These are phyloP conservation scores for Hygrocybe punicea DNA, from an alignment of 768 basidiomycete species.

Conservation along the genomic window DNA sequence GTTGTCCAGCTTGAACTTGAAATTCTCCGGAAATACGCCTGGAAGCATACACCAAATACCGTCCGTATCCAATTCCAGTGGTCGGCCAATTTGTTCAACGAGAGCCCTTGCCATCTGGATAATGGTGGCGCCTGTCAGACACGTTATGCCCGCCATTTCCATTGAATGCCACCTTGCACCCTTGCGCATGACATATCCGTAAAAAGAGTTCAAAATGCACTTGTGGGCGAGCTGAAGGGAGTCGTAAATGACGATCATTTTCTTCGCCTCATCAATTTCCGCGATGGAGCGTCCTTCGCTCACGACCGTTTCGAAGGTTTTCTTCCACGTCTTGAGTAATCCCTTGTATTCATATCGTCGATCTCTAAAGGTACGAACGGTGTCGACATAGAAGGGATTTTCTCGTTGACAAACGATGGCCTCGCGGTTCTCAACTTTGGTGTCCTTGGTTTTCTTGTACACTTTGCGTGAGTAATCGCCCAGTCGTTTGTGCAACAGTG, in stretches of 20 bases:
- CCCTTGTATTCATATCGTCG: slow-evolving; percentile 99
- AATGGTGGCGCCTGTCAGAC: slow-evolving; percentile 94
- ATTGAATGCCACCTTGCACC: slow-evolving; percentile 99
- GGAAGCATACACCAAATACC: slow-evolving; percentile 99
- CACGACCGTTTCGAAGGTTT: slow-evolving; percentile 78
- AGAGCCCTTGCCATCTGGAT: slow-evolving; percentile 98
- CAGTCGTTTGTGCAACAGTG: slow-evolving; percentile 90
- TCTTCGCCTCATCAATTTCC: slow-evolving; percentile 95
- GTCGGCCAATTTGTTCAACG: slow-evolving; percentile 96
- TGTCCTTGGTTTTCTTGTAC: slow-evolving; percentile 97
- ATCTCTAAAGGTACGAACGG: slow-evolving; percentile 94
- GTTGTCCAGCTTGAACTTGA: slow-evolving; percentile 84
- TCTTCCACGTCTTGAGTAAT: slow-evolving; percentile 98
- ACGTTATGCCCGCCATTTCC: slow-evolving; percentile 99
- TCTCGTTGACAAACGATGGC: slow-evolving; percentile 96
- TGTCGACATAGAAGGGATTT: slow-evolving; percentile 99
- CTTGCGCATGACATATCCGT: slow-evolving; percentile 99
- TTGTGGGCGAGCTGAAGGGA: slow-evolving; percentile 99
- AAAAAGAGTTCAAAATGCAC: slow-evolving; percentile 99
- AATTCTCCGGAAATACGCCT: slow-evolving; percentile 95
- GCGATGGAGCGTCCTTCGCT: slow-evolving; percentile 70
- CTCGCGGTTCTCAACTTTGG: slow-evolving; percentile 88
- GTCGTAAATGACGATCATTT: slow-evolving; percentile 98
- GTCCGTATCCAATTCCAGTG: slow-evolving; percentile 96
- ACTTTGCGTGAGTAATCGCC: slow-evolving; percentile 99